Conservation (phyloP, 2,329 filamentous ascomycete genomes). For the Capronia epimyces region DNA sequence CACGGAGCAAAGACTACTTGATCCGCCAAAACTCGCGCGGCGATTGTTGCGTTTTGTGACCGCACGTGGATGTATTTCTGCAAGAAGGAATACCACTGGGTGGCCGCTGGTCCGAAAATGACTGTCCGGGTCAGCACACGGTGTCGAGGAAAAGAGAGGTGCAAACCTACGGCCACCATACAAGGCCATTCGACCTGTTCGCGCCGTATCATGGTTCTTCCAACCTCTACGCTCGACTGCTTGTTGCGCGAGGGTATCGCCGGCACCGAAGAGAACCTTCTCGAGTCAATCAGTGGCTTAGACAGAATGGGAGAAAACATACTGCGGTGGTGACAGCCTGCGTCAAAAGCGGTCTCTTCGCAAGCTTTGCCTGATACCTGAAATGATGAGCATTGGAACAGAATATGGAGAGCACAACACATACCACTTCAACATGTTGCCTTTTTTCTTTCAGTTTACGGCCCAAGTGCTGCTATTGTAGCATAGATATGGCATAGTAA, state of each 20-base stretch:
- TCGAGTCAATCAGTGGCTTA: conserved; percentile 4
- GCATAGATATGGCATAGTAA: background rate
- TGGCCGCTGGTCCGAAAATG: conserved; percentile 82
- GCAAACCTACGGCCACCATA: conserved; percentile 44
- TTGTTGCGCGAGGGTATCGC: conserved; percentile 88
- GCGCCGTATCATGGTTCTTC: conserved; percentile 62
- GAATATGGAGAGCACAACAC: conserved; percentile 7
- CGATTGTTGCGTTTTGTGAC: conserved; percentile 62
- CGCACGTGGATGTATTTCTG: conserved; percentile 63
- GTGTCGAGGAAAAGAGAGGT: background rate
- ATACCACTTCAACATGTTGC: conserved; percentile 17
- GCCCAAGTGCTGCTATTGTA: background rate
- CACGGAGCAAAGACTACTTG: conserved; percentile 78
- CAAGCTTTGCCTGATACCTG: conserved; percentile 82
- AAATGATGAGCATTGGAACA: conserved; percentile 3
- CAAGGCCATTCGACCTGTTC: conserved; percentile 46
- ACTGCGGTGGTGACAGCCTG: conserved; percentile 82
- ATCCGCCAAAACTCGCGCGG: conserved; percentile 72
- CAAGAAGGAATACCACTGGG: conserved; percentile 79
- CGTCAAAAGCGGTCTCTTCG: conserved; percentile 76
- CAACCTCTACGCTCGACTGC: conserved; percentile 74
- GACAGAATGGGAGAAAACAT: conserved; percentile 25
- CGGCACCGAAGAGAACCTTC: conserved; percentile 80
- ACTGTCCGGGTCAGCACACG: conserved; percentile 40
- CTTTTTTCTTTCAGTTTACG: background rate